Evolutionary conservation across 2,329 filamentous ascomycete species (phyloP).

Genomic region (Apiospora hydei): DNA sequence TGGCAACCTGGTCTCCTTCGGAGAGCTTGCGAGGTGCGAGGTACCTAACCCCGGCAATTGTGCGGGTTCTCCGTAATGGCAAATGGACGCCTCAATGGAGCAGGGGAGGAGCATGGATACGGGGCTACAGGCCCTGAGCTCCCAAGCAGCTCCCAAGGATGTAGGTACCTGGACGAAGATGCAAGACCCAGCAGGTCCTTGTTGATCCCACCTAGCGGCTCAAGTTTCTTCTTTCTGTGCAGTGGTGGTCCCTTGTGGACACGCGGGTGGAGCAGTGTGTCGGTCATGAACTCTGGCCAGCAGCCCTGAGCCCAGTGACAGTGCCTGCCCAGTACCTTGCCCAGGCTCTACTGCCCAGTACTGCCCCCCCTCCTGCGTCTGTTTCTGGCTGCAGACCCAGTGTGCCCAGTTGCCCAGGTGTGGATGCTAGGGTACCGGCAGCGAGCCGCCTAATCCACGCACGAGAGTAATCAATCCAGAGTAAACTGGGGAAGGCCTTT

Average conservation of each 20-base stretch:
- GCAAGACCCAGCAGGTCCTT: neutral
- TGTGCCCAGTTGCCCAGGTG: too few relatives aligned
- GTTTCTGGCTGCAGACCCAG: neutral
- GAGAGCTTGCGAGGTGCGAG: neutral
- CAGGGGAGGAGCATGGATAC: neutral
- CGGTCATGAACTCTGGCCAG: slow-evolving; percentile 4
- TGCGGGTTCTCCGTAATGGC: slow-evolving; percentile 12
- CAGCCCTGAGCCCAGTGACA: neutral
- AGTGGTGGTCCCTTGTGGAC: neutral
- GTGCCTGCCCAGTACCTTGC: neutral
- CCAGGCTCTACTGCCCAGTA: neutral
- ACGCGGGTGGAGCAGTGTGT: neutral
- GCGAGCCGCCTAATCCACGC: slow-evolving; percentile 5
- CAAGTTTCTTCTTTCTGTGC: slow-evolving; percentile 6
- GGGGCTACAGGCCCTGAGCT: neutral
- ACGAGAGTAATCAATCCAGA: slow-evolving; percentile 3
- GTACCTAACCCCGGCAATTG: slow-evolving; percentile 10
- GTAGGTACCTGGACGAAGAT: slow-evolving; percentile 9
- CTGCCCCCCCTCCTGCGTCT: neutral
- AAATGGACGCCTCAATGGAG: neutral
- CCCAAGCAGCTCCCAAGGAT: neutral
- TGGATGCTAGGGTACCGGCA: slow-evolving; percentile 1
- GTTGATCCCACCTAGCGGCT: slow-evolving; percentile 6
- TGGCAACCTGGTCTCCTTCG: neutral
- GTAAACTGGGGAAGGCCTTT: slow-evolving; percentile 17